Percentiles rank a stretch among this genome's conserved stretches.
These are phyloP conservation scores for Xerophyta viscosa DNA, from an alignment of 106 monocot genomes.

Conservation along the genomic window DNA sequence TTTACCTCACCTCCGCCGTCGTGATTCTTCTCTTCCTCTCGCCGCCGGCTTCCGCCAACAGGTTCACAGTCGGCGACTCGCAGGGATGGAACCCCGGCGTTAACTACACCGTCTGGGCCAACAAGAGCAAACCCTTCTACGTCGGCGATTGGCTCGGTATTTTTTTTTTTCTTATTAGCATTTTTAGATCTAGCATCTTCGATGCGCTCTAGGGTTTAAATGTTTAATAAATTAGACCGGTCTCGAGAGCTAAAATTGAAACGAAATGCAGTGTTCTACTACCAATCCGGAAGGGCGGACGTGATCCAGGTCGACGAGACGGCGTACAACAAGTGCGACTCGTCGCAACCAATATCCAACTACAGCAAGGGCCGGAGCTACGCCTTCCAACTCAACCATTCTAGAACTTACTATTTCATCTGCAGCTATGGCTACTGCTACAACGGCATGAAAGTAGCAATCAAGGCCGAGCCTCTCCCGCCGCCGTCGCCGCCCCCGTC, in stretches of 20 bases:
- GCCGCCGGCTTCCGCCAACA: constrained; percentile 19
- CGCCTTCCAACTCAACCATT: constrained; percentile 60
- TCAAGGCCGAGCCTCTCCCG: constrained; percentile 32
- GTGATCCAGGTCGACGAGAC: constrained; percentile 51
- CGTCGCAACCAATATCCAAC: constrained; percentile 48
- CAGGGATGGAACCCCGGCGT: constrained; percentile 89
- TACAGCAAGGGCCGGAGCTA: constrained; percentile 72
- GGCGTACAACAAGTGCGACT: constrained; percentile 64
- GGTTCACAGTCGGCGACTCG: constrained; percentile 54
- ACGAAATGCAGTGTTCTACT: constrained; percentile 44
- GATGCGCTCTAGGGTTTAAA: neutral
- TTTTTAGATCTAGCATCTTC: neutral
- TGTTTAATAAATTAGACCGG: neutral
- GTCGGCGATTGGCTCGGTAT: constrained; percentile 91
- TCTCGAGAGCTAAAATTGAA: neutral
- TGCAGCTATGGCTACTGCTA: constrained; percentile 70
- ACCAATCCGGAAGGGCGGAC: constrained; percentile 47
- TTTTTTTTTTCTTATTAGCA: neutral
- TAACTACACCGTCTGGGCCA: constrained; percentile 85
- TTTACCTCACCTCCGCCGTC: constrained; percentile 7
- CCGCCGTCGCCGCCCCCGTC: constrained; percentile 48
- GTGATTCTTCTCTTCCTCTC: neutral
- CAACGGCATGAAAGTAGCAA: constrained; percentile 51
- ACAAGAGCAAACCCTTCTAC: constrained; percentile 71
- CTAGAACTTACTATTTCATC: constrained; percentile 59